phyloP scores from a whole-genome alignment of 2,329 filamentous ascomycete species.

The Sphaerulina populicola region DNA sequence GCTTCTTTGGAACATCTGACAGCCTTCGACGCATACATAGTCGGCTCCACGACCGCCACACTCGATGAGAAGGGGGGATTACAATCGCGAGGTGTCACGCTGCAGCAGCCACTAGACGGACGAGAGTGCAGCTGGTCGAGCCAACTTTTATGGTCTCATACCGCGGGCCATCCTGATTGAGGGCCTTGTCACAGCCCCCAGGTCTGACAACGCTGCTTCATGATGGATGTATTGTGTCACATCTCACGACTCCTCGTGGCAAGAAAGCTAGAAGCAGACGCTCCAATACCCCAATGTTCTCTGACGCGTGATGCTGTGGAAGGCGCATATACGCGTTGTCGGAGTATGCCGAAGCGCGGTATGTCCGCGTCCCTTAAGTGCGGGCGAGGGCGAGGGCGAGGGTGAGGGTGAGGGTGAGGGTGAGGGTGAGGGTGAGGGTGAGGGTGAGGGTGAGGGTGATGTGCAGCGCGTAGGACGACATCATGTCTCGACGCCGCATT shows the following conservation, averaged over 20 bases:
- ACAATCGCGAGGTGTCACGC: neutral
- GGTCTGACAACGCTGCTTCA: slow-evolving; percentile 10
- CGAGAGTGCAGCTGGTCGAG: neutral
- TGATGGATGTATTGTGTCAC: neutral
- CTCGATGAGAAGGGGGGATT: neutral
- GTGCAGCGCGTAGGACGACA: neutral
- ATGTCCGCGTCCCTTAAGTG: neutral
- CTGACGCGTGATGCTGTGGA: slow-evolving; percentile 1
- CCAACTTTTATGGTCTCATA: neutral
- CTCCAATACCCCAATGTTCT: neutral
- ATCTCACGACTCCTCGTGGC: slow-evolving; percentile 4
- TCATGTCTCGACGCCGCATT: neutral
- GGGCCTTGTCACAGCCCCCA: neutral
- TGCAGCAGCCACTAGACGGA: neutral
- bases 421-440: too few species aligned
- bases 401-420: neutral
- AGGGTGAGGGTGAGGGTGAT: neutral
- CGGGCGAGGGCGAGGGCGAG: neutral
- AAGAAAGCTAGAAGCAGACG: neutral
- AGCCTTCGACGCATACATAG: neutral
- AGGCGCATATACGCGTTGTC: neutral
- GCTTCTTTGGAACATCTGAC: neutral
- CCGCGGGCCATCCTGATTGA: neutral
- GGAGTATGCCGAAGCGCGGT: too few species aligned
- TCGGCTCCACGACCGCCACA: neutral